Evolutionary conservation across 768 basidiomycete genomes (phyloP).

Genomic region (Gymnopilus dilepis): DNA sequence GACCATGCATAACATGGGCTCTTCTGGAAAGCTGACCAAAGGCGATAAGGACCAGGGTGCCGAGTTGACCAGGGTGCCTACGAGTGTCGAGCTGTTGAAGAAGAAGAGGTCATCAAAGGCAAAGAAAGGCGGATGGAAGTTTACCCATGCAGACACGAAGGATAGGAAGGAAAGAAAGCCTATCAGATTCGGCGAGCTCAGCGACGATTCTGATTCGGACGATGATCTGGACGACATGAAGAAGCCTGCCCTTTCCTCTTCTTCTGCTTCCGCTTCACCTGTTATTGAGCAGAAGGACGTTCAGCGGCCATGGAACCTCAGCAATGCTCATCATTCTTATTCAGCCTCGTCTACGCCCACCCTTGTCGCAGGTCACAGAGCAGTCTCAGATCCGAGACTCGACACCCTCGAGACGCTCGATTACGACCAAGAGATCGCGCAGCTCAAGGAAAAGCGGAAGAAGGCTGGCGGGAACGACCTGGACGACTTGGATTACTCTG

Average conservation of each 20-base stretch:
- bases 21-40: conserved; percentile 5
- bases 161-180: conserved; percentile 33
- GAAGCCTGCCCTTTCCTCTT: conserved; percentile 1
- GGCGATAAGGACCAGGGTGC: conserved; percentile 6
- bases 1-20: conserved; percentile 18
- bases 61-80: conserved; percentile 18
- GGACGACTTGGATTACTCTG: conserved; percentile 41
- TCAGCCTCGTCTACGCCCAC: conserved; percentile 34
- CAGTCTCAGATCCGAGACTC: conserved; percentile 6
- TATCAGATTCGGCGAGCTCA: conserved; percentile 37
- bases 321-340: conserved; percentile 10
- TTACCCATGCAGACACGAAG: conserved; percentile 2
- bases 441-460: conserved; percentile 35
- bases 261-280: conserved; percentile 20
- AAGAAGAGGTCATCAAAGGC: conserved; percentile 27
- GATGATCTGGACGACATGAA: conserved; percentile 28
- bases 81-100: conserved; percentile 30
- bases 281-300: conserved; percentile 9
- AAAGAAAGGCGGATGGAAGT: conserved; percentile 14
- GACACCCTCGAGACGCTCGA: conserved; percentile 26
- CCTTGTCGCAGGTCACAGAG: conserved; percentile 28
- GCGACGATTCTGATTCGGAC: conserved; percentile 36
- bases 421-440: conserved; percentile 48
- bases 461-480: conserved; percentile 16
- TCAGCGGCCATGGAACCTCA: conserved; percentile 17